Evolutionary conservation across 2,329 filamentous ascomycete species (phyloP), one percentile per base, ranked within the genome.

Genomic region (Curvularia lunata): DNA sequence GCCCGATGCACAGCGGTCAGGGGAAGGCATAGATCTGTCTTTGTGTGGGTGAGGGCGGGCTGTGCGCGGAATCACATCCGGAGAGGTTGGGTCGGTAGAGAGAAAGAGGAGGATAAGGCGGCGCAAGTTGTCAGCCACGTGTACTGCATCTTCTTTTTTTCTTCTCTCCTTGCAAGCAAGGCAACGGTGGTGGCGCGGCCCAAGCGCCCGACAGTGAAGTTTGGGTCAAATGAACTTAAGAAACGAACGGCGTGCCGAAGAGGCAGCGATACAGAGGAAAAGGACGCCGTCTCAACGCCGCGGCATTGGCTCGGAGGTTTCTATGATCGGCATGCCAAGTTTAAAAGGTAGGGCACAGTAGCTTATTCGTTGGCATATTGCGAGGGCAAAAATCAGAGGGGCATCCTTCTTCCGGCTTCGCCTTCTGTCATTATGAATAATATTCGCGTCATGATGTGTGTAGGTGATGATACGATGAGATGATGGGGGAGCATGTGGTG

Each of bases 271-370:
- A 27, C 41, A 43, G 13, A n/a, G 23, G 9, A 49, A 28, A 28
- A 38, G 32, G 25, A 19, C 21, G 32, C 47, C 28, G 47, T 13
- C 19, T 30, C 47, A 32, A 23, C 19, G 21, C 16, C 21, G 21
- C 47, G 47, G 47, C 47, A 49, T 38, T 49, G 47, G 47, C 47
- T 49, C 47, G 47, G 47, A 49, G 47, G 47, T 27, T 49, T 49
- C 32, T 37, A 27, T 49, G 47, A 49, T 49, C 47, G 47, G 47
- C 47, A 37, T 19, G 32, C 34, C 32, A 38, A 34, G 47, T 13
- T 27, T 38, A 16, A 13, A 23, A 5, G n/a, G 25, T 47, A 32
- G 19, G 9, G 27, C 13, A 32, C 12, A 19, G n/a, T 37, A 18
- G 34, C 34, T 37, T 37, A 16, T 37, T 37, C 34, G 16, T 37